These are phyloP conservation scores for Cutaneotrichosporon dermatis DNA, from an alignment of 1,284 basidiomycete species.

Conservation along the genomic window DNA sequence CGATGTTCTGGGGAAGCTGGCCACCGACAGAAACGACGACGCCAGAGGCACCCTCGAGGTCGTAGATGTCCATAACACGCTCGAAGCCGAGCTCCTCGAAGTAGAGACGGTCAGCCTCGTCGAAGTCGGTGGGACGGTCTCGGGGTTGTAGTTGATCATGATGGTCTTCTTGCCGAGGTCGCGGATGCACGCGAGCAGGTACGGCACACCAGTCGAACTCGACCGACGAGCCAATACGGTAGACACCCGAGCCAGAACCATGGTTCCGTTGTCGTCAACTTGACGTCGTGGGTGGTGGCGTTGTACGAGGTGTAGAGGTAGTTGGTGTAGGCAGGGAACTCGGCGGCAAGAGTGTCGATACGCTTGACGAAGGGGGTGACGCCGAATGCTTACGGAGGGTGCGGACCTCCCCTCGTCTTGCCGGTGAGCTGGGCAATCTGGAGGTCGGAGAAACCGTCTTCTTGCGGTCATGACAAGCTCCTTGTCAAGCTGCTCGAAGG, in stretches of 20 bases:
- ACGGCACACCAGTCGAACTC: conserved; percentile 99
- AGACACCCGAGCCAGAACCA: conserved; percentile 98
- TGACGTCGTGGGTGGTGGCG: conserved; percentile 90
- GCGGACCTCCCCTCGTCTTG: conserved; percentile 75
- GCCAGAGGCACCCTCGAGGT: conserved; percentile 86
- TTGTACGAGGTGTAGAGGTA: conserved; percentile 99
- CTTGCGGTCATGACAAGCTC: conserved; percentile 80
- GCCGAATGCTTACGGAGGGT: conserved; percentile 77
- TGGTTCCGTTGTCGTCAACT: conserved; percentile 93
- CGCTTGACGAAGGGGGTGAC: conserved; percentile 98
- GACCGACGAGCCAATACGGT: conserved; percentile 95
- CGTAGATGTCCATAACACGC: conserved; percentile 99
- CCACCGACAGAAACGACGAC: conserved; percentile 96
- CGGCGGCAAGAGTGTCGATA: conserved; percentile 97
- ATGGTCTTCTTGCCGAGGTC: conserved; percentile 90
- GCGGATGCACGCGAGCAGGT: conserved; percentile 88
- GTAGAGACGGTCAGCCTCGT: conserved; percentile 97
- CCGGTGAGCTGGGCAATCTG: conserved; percentile 79
- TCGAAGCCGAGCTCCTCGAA: conserved; percentile 98
- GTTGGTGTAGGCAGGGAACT: conserved; percentile 98
- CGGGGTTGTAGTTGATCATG: conserved; percentile 99
- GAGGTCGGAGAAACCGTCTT: conserved; percentile 87
- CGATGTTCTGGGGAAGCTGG: conserved; percentile 98
- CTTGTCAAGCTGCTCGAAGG: conserved; percentile 59
- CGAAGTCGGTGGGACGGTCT: conserved; percentile 98